Conservation (phyloP, 2,329 filamentous ascomycete genomes). For the Colletotrichum trifolii region DNA sequence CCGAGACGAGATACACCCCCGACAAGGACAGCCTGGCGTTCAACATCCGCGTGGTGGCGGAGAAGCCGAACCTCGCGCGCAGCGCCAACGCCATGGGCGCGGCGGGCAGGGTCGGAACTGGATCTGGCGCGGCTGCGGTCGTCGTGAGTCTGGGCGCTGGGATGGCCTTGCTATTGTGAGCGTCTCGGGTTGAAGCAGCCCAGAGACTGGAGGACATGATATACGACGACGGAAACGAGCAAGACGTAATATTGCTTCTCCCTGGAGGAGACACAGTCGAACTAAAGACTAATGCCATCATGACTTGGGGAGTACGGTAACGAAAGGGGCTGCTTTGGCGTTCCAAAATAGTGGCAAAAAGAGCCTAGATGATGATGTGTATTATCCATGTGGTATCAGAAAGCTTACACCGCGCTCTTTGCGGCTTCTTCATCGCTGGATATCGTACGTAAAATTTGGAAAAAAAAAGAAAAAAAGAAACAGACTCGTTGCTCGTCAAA, state of each 20-base stretch:
- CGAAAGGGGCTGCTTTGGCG: too few species aligned
- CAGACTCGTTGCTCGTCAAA: conserved; percentile 14
- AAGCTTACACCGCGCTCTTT: not conserved
- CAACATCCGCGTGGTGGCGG: conserved; percentile 48
- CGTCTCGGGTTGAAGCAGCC: too few species aligned
- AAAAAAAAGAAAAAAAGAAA: not conserved
- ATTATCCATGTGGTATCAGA: not conserved
- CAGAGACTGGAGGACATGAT: not conserved
- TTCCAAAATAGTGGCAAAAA: not conserved
- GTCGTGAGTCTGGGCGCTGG: conserved; percentile 19
- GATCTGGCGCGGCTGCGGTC: not conserved
- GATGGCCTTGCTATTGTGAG: conserved; percentile 21
- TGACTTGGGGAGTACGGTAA: too few species aligned
- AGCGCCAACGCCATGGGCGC: conserved; percentile 22
- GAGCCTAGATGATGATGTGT: conserved; percentile 1
- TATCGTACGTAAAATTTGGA: not conserved
- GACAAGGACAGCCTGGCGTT: conserved; percentile 46
- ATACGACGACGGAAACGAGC: not conserved
- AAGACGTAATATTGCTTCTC: not conserved
- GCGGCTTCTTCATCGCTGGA: not conserved
- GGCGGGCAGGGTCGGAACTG: not conserved
- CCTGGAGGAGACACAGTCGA: too few species aligned
- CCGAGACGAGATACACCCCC: conserved; percentile 43
- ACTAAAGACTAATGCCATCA: too few species aligned
- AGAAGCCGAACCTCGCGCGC: conserved; percentile 38